Evolutionary conservation across 2,329 filamentous ascomycete genomes (phyloP), one percentile per base, ranked within the genome.

Genomic region (Colletotrichum higginsianum): DNA sequence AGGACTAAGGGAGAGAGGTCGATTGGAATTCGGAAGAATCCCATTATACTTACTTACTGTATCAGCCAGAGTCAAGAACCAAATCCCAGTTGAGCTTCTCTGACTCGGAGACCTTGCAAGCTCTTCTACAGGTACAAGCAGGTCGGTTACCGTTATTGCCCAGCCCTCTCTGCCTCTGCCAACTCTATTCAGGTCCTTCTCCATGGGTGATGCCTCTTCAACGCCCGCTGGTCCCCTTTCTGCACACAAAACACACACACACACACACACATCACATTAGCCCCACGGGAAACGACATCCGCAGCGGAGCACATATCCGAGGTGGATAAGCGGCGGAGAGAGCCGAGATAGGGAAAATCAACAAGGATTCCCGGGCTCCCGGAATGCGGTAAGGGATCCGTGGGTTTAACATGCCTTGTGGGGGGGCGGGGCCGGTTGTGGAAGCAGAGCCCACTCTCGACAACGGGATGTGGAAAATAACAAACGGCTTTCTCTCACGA

Each of bases 291-390:
- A 16, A 40, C 6, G 8, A 21, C 49, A 35, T 16, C 11, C 18
- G 30, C 38, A 26, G 46, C 26, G 68, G 50, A 49, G n/a, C 50
- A 18, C n/a, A 15, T 9, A 2, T 7, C 42, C 18, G 38, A 52
- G 18, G 13, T 13, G 46, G 38, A n/a, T 44, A 16, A 26, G 38
- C 13, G 57, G 57, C 16, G 26, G n/a, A 40, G 23, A 47, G 15
- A 68, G 61, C 66, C 53, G 66, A 61, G 62, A 66, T 55, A 23
- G 46, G 67, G 55, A 40, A 53, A 60, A 57, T 12, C 40, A 49
- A 66, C 67, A 66, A 18, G 67, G 55, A 30, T 61, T 55, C 47
- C 56, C 35, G 21, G 40, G 4, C 44, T 35, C 50, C 23, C 11
- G 6, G n/a, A 9, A 8, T 35, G 8, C 8, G 30, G 30, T 35